Conservation (phyloP, 345 rosid genomes). For the Laguncularia racemosa region DNA sequence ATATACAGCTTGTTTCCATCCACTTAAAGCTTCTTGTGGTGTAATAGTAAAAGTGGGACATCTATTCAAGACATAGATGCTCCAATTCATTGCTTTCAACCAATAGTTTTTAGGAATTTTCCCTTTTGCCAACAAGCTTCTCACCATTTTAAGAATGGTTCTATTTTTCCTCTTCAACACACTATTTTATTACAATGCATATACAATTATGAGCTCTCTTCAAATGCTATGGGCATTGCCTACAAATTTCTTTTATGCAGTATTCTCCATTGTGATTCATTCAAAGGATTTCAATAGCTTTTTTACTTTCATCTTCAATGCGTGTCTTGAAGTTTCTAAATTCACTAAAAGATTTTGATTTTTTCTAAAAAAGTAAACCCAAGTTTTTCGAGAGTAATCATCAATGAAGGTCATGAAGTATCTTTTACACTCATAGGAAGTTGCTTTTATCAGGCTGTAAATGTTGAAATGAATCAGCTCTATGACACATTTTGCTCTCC, state of each 20-base stretch:
- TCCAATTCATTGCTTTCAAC: neutral
- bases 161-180: neutral
- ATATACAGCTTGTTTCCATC: neutral
- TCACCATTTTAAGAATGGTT: constrained; percentile 2
- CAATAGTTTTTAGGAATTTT: neutral
- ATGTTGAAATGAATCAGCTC: neutral
- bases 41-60: neutral
- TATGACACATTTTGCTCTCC: neutral
- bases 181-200: constrained; percentile 2
- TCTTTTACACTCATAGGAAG: neutral
- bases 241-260: neutral
- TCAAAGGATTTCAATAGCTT: neutral
- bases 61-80: constrained; percentile 1
- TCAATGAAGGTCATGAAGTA: neutral
- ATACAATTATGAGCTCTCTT: neutral
- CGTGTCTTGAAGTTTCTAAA: neutral
- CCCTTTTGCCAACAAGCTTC: constrained; percentile 1
- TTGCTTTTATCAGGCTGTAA: neutral
- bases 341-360: neutral
- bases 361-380: constrained; percentile 2
- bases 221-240: neutral
- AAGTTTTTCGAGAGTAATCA: neutral
- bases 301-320: neutral
- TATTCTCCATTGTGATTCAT: constrained; percentile 1
- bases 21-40: neutral